These are phyloP conservation scores for Trichomonas tenax DNA, from an alignment of 208 protist genomes.

Conservation along the genomic window DNA sequence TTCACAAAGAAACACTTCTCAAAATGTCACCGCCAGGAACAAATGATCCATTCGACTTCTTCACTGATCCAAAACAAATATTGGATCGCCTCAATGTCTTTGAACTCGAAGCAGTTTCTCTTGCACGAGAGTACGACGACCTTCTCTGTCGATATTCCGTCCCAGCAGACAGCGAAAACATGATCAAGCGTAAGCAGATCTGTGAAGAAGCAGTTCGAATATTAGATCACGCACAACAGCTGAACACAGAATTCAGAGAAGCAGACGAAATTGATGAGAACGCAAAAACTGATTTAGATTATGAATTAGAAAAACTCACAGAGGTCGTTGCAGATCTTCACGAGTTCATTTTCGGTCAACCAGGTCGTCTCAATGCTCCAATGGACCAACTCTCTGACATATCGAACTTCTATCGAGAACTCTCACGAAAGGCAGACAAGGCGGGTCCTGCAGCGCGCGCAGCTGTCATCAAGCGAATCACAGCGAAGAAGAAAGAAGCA, in stretches of 20 bases:
- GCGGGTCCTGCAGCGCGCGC: not conserved
- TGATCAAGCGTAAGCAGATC: not conserved
- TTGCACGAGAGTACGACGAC: not conserved
- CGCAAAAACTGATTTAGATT: not conserved
- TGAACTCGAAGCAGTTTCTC: not conserved
- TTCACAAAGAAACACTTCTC: not conserved
- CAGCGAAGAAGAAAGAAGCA: not conserved
- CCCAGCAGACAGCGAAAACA: not conserved
- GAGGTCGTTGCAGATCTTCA: not conserved
- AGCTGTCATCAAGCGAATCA: not conserved
- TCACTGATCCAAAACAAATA: not conserved
- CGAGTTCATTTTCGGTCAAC: not conserved
- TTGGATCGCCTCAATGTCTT: not conserved
- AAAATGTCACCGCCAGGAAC: not conserved
- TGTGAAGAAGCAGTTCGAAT: not conserved
- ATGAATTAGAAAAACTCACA: not conserved
- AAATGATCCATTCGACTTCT: not conserved
- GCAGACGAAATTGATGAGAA: not conserved
- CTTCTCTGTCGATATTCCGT: not conserved
- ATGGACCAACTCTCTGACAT: not conserved
- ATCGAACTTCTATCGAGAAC: not conserved
- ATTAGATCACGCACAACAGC: not conserved
- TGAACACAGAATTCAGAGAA: not conserved
- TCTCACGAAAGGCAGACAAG: not conserved
- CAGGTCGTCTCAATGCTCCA: not conserved